Base-by-base conservation (phyloP, 2,329 filamentous ascomycete genomes). In the Aureobasidium sp. region DNA sequence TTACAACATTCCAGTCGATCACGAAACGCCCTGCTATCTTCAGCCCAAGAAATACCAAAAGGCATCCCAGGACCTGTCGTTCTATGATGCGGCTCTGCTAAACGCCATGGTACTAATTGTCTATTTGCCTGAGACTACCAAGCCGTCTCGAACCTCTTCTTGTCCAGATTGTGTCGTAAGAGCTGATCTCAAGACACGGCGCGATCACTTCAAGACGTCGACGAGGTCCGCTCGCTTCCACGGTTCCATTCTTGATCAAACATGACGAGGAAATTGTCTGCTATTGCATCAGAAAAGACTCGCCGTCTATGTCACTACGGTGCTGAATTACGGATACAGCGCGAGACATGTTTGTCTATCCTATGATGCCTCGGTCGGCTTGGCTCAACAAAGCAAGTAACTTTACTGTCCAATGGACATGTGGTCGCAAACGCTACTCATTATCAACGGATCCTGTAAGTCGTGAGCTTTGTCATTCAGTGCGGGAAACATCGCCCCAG, bases 101-200 rank as follows among this genome's bases (percentile, higher is more conserved):
- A 16, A 45, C 51, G n/a, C n/a, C 53, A 14, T 25, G 29, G 14
- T 57, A 10, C 10, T 32, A 14, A 27, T 36, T 45, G 25, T 32
- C 27, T 25, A 36, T 57, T 36, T 5, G 29, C 29, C 53, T 57
- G 53, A 57, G 36, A 45, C 53, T 41, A 2, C 6, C 3, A 34
- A 45, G 13, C 39, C 11, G 41, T 57, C 53, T 57, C 39, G 41
- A 36, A 10, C 16, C 34, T n/a, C n/a, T 10, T 7, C 8, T 5
- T 11, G 41, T 45, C 53, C 41, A 45, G 29, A 45, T 44, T 10
- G 2, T 25, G 27, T 45, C 14, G n/a, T n/a, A 14, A 44, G 27
- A 34, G 39, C 51, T 55, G 51, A 44, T 7, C 42, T 14, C 37
- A 57, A 57, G 53, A 57, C 53, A 57, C 30, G 53, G 41, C 41